phyloP scores from a whole-genome alignment of 495 filamentous ascomycete species.

The Staphylotrichum tortipilum region DNA sequence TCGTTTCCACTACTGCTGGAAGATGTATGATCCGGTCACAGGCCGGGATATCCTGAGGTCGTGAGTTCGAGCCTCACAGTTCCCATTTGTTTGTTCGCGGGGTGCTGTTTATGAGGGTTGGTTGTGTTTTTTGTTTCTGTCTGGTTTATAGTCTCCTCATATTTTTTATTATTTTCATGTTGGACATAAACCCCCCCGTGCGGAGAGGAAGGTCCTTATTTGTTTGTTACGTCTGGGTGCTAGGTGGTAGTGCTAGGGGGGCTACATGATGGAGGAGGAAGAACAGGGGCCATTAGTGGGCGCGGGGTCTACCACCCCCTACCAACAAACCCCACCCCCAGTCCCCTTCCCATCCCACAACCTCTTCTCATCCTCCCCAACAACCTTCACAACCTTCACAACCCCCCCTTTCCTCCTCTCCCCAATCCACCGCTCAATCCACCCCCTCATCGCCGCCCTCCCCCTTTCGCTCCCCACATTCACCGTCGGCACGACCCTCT shows the following conservation, averaged over 20 bases:
- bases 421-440: slow-evolving; percentile 80
- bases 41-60: slow-evolving; percentile 16
- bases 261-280: too few species aligned
- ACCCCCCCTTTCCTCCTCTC: slow-evolving; percentile 76
- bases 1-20: too few species aligned
- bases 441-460: slow-evolving; percentile 78
- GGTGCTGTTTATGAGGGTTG: neutral
- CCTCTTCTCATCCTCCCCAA: slow-evolving; percentile 17
- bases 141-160: too few species aligned
- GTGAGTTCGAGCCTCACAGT: slow-evolving; percentile 18
- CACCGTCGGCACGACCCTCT: slow-evolving; percentile 85
- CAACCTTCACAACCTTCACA: slow-evolving; percentile 45
- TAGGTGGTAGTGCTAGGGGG: too few species aligned
- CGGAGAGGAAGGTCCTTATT: too few species aligned
- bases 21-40: slow-evolving; percentile 11
- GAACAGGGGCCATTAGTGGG: too few species aligned
- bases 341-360: slow-evolving; percentile 38
- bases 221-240: too few species aligned
- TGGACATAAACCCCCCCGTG: too few species aligned
- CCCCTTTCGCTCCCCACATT: slow-evolving; percentile 63
- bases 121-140: neutral
- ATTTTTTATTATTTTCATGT: too few species aligned
- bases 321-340: slow-evolving; percentile 39
- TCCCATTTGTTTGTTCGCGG: slow-evolving; percentile 2
- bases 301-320: too few species aligned